These are phyloP conservation scores for Clavispora santaluciae DNA, from an alignment of 805 yeast species.

Conservation along the genomic window DNA sequence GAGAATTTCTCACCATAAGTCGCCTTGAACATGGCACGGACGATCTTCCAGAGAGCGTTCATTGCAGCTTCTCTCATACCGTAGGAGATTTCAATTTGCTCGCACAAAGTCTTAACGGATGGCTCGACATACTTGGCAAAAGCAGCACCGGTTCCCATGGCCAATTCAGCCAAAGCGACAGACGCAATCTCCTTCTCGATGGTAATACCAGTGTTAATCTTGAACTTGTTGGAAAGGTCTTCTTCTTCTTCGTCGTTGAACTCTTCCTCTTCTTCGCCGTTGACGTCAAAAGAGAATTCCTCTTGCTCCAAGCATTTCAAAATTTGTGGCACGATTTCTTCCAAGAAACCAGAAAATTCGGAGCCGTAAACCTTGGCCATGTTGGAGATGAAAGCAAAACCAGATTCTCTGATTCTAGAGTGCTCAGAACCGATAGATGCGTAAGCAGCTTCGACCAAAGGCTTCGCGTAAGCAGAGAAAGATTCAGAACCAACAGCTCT, in stretches of 20 bases:
- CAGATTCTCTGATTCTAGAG: conserved; percentile 88
- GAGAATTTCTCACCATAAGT: conserved; percentile 43
- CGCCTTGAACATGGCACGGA: conserved; percentile 60
- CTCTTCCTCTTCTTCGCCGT: conserved; percentile 45
- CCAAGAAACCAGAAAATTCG: conserved; percentile 83
- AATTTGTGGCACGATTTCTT: conserved; percentile 76
- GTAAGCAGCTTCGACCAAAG: conserved; percentile 84
- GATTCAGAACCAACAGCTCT: conserved; percentile 92
- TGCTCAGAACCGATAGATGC: conserved; percentile 70
- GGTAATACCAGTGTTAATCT: conserved; percentile 91
- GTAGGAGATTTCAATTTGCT: conserved; percentile 79
- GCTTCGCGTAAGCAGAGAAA: conserved; percentile 80
- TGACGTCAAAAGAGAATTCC: conserved; percentile 68
- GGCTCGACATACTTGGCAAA: conserved; percentile 75
- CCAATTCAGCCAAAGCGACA: conserved; percentile 83
- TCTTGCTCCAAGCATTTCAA: conserved; percentile 80
- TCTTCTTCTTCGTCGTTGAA: conserved; percentile 53
- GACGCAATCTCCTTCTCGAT: conserved; percentile 95
- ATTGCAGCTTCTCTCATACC: conserved; percentile 89
- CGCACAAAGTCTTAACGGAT: conserved; percentile 56
- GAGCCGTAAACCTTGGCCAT: conserved; percentile 93
- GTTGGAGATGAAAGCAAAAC: conserved; percentile 87
- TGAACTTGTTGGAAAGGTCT: conserved; percentile 64
- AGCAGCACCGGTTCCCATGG: conserved; percentile 76
- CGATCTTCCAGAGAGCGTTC: conserved; percentile 76